phyloP scores from a whole-genome alignment of 805 yeast species.

The Kuraishia capsulata region DNA sequence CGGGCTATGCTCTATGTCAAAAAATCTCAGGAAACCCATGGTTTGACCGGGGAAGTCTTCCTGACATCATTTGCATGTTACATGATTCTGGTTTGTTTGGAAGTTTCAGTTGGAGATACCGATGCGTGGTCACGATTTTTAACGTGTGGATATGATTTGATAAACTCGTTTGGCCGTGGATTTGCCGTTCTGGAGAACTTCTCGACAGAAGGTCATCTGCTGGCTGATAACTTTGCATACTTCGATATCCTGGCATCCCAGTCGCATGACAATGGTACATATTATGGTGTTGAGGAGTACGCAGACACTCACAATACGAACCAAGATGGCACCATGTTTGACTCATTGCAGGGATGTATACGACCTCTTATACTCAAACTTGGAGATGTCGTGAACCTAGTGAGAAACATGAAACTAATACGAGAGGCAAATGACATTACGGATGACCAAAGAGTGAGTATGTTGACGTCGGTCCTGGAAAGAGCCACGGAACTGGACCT shows the following conservation, averaged over 20 bases:
- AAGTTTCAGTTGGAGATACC: constrained; percentile 22
- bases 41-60: constrained; percentile 11
- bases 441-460: not conserved
- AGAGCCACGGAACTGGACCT: not conserved
- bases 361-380: constrained; percentile 25
- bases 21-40: constrained; percentile 9
- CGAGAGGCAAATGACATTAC: not conserved
- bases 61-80: constrained; percentile 18
- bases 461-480: not conserved
- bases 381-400: constrained; percentile 27
- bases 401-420: constrained; percentile 1
- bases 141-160: constrained; percentile 15
- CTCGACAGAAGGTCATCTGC: constrained; percentile 22
- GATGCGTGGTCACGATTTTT: constrained; percentile 25
- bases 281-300: constrained; percentile 23
- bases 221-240: constrained; percentile 28
- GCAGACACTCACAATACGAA: constrained; percentile 15
- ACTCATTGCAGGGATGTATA: constrained; percentile 33
- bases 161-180: constrained; percentile 14
- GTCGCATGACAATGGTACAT: constrained; percentile 27
- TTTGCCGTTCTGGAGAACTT: constrained; percentile 21
- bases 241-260: constrained; percentile 30
- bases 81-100: constrained; percentile 21
- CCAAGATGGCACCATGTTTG: constrained; percentile 12
- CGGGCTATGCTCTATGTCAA: constrained; percentile 8